phyloP scores from a whole-genome alignment of 805 yeast genomes.

The Lipomyces japonicus region DNA sequence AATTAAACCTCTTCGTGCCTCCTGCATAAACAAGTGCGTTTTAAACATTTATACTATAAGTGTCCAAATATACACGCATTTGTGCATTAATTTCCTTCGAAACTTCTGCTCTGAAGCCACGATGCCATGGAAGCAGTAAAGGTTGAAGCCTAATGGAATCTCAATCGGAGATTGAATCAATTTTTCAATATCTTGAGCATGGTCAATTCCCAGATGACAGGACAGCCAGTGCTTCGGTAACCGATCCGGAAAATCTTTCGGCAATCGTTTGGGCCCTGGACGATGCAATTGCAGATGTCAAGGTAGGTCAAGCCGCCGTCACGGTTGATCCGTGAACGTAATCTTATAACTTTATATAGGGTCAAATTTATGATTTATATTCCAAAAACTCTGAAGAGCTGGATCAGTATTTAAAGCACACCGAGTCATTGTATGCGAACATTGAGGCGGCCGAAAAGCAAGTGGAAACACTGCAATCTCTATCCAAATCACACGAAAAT shows the following conservation, averaged over 20 bases:
- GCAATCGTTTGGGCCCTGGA: constrained; percentile 9
- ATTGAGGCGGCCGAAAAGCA: constrained; percentile 11
- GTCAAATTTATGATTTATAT: constrained; percentile 12
- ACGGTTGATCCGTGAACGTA: not conserved
- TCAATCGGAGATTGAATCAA: constrained; percentile 6
- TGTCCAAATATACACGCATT: too few species aligned
- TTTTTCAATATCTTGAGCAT: constrained; percentile 13
- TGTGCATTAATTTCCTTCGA: too few species aligned
- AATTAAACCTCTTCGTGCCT: too few species aligned
- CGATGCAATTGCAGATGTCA: constrained; percentile 10
- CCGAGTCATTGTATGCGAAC: constrained; percentile 2
- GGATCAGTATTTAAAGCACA: constrained; percentile 14
- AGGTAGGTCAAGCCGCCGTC: constrained; percentile 5
- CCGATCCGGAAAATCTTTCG: constrained; percentile 8
- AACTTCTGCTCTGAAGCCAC: too few species aligned
- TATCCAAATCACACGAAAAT: constrained; percentile 18
- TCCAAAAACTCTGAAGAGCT: constrained; percentile 15
- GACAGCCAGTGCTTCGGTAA: constrained; percentile 10
- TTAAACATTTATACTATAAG: too few species aligned
- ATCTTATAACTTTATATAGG: constrained; percentile 1
- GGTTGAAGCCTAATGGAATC: not conserved
- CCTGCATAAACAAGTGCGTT: too few species aligned
- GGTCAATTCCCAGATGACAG: constrained; percentile 22
- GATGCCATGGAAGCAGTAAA: too few species aligned
- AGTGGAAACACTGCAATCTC: constrained; percentile 2